phyloP scores from a whole-genome alignment of 352 stramenopile species.

The Globisporangium orthogonon region DNA sequence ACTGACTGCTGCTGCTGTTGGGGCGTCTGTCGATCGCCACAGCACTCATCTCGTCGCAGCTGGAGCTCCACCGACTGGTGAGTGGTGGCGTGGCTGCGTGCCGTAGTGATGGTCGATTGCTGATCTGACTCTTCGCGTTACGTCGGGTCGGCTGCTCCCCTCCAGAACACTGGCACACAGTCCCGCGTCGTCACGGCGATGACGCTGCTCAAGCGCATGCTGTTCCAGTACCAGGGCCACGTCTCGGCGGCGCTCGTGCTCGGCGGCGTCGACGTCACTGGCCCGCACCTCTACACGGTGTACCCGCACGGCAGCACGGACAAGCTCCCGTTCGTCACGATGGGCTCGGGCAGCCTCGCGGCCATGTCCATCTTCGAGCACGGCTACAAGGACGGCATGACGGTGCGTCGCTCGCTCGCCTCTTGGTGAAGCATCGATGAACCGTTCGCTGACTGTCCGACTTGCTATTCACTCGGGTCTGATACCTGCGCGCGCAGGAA shows the following conservation, averaged over 20 bases:
- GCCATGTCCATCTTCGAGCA: constrained; percentile 97
- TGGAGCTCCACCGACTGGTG: constrained; percentile 94
- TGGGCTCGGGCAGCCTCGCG: constrained; percentile 97
- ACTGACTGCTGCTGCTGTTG: background rate
- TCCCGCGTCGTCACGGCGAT: constrained; percentile 95
- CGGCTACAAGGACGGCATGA: constrained; percentile 94
- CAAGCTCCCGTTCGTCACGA: constrained; percentile 97
- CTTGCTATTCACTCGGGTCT: background rate
- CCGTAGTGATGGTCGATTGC: background rate
- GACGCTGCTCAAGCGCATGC: constrained; percentile 95
- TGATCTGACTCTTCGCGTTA: background rate
- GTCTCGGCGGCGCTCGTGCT: constrained; percentile 95
- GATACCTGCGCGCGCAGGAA: constrained; percentile 43
- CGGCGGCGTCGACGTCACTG: constrained; percentile 95
- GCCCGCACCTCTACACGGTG: constrained; percentile 97
- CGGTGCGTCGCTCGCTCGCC: constrained; percentile 16
- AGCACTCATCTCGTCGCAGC: constrained; percentile 80
- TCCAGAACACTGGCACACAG: constrained; percentile 71
- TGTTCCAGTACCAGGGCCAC: constrained; percentile 97
- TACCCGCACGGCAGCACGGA: constrained; percentile 96
- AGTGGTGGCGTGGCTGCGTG: constrained; percentile 10
- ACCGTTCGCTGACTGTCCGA: too few species aligned
- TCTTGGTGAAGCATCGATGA: too few species aligned
- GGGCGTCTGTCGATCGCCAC: background rate
- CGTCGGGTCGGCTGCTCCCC: background rate